Evolutionary conservation across 768 basidiomycete genomes (phyloP).

Genomic region (Coprinellus micaceus): DNA sequence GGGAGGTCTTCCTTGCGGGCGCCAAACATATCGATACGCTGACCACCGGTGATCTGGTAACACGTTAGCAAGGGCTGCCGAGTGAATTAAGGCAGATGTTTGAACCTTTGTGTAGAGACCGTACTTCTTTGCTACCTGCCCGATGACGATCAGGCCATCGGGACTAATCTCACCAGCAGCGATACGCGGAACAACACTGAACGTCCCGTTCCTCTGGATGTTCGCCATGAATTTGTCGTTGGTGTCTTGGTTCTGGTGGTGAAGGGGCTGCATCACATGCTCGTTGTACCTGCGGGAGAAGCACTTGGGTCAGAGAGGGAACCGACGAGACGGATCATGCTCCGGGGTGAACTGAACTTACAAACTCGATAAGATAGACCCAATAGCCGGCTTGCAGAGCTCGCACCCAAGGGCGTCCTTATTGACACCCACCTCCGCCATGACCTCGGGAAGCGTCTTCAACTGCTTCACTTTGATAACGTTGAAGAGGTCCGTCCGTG

Average conservation of each 20-base stretch:
- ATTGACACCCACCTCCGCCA: constrained; percentile 45
- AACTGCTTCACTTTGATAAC: constrained; percentile 62
- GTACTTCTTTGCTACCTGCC: constrained; percentile 65
- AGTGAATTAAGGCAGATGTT: neutral
- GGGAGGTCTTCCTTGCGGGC: constrained; percentile 68
- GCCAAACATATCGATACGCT: constrained; percentile 70
- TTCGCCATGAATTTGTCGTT: constrained; percentile 71
- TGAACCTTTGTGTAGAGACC: constrained; percentile 59
- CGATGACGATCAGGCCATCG: constrained; percentile 61
- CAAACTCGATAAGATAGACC: constrained; percentile 45
- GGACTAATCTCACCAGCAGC: constrained; percentile 70
- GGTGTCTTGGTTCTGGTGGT: constrained; percentile 70
- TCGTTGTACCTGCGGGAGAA: constrained; percentile 55
- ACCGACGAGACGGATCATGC: too few relatives aligned
- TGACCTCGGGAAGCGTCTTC: constrained; percentile 50
- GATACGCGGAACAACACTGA: constrained; percentile 69
- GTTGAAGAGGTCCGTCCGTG: constrained; percentile 64
- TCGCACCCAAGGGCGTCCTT: constrained; percentile 62
- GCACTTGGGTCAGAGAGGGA: too few relatives aligned
- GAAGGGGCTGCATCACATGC: constrained; percentile 56
- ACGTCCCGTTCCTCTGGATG: constrained; percentile 69
- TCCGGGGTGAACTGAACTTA: too few relatives aligned
- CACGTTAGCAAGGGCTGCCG: neutral
- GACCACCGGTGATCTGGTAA: constrained; percentile 31
- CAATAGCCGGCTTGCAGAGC: constrained; percentile 68